Percentiles rank a stretch among this genome's conserved stretches.
phyloP scores from a whole-genome alignment of 2,329 filamentous ascomycete species.

The Fusarium humuli region DNA sequence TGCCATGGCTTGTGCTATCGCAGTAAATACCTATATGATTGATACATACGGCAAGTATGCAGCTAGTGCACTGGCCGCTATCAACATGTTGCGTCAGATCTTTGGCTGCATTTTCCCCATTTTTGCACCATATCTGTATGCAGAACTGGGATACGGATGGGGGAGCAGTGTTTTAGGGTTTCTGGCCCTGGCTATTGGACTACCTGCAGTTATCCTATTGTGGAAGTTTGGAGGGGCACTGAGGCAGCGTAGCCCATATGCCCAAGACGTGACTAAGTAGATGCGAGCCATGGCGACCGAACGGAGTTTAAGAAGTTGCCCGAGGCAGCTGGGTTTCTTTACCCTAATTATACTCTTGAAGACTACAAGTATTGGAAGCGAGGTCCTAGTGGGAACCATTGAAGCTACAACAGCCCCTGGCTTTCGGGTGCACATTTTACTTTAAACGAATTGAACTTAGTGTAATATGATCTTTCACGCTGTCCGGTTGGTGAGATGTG shows the following conservation, averaged over 20 bases:
- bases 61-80: conserved; percentile 18
- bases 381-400: too few species aligned
- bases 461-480: too few species aligned
- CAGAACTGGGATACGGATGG: conserved; percentile 20
- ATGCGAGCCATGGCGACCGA: background rate
- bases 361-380: too few species aligned
- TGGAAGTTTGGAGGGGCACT: background rate
- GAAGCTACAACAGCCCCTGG: too few species aligned
- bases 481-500: too few species aligned
- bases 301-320: too few species aligned
- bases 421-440: too few species aligned
- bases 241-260: background rate
- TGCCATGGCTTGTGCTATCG: background rate
- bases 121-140: conserved; percentile 6
- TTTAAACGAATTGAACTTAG: too few species aligned
- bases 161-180: background rate
- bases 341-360: too few species aligned
- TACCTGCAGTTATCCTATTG: background rate
- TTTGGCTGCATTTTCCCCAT: conserved; percentile 18
- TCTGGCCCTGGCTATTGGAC: background rate
- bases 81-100: conserved; percentile 17
- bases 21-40: conserved; percentile 22
- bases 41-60: conserved; percentile 18
- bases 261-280: background rate
- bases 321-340: too few species aligned